A percentile compares a stretch with the other conserved stretches of the same genome.
Conservation (phyloP, 495 filamentous ascomycete genomes). For the Neurospora sp. region DNA sequence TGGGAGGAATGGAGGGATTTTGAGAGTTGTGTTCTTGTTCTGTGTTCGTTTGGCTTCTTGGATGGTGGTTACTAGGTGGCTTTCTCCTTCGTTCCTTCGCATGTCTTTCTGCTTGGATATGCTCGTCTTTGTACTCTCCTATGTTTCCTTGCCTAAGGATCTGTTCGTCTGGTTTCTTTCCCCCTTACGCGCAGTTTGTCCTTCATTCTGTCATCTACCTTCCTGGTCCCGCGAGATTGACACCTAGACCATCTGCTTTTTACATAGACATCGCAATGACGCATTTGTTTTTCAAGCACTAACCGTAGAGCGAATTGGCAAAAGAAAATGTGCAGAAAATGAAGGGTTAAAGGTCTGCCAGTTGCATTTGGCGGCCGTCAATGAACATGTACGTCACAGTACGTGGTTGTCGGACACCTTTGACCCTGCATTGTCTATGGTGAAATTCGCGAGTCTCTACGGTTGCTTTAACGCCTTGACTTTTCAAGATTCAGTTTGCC, state of each 20-base stretch:
- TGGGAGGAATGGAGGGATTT: not conserved
- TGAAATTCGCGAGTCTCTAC: not conserved
- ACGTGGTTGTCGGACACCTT: too few species aligned
- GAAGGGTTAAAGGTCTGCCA: not conserved
- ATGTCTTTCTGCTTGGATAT: not conserved
- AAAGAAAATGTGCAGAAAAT: not conserved
- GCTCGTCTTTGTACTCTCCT: not conserved
- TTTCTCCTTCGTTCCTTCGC: not conserved
- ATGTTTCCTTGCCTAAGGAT: not conserved
- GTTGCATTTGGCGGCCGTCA: not conserved
- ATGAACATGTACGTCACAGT: not conserved
- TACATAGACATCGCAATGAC: not conserved
- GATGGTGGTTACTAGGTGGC: not conserved
- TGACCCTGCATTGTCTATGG: not conserved
- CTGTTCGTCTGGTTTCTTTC: not conserved
- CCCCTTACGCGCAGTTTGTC: not conserved
- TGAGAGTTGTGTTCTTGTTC: not conserved
- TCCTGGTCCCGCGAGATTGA: not conserved
- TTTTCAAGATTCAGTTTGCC: not conserved
- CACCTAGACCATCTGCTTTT: not conserved
- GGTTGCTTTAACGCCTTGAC: too few species aligned
- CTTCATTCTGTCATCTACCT: not conserved
- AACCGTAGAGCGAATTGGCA: not conserved
- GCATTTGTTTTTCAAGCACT: not conserved
- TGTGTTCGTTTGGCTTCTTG: not conserved